Evolutionary conservation across 2,329 filamentous ascomycete species (phyloP), one percentile per base, ranked within the genome.

Genomic region (Botryotinia convoluta): DNA sequence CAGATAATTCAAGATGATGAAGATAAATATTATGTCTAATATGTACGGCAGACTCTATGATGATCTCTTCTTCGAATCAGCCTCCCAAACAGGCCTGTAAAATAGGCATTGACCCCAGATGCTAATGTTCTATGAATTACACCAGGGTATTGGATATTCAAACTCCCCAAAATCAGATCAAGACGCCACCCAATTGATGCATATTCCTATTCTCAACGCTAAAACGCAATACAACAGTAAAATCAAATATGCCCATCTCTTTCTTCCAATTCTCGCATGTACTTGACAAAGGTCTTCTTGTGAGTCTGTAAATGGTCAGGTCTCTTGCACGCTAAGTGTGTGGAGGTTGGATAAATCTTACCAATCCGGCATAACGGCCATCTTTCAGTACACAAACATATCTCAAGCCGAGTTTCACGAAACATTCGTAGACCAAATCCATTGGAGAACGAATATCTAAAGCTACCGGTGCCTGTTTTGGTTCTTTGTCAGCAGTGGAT

Each of bases 221-320:
- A 69, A 72, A 44, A 69, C n/a, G 29, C 48, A 69, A 69, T 45
- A 69, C 44, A 60, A 60, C 51, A 32, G 29, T 42, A 69, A 61
- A 42, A 69, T 72, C 54, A 72, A 69, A 42, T 61, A 70, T 78
- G 75, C 22, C 76, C 77, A 51, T 79, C 78, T n/a, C 76, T 76
- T 63, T 91, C 87, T 80, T 96, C 93, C 63, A 95, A 84, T 80
- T 97, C 92, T 77, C 95, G 93, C 83, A 97, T 92, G 81, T 97
- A 98, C 82, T 93, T 95, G 74, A 97, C 95, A 84, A 99, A 98
- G 6, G 90, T 91, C 85, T 99, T 99, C 85, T 98, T 98, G 83
- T 99, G 96, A 69, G 92, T 89, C 91, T 93, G 72, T 54, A 61
- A 22, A 64, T 29, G 71, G 75, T 67, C 77, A 76, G 77, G 39